Evolutionary conservation across 2,329 filamentous ascomycete species (phyloP).

Genomic region (Clarireedia homoeocarpa): DNA sequence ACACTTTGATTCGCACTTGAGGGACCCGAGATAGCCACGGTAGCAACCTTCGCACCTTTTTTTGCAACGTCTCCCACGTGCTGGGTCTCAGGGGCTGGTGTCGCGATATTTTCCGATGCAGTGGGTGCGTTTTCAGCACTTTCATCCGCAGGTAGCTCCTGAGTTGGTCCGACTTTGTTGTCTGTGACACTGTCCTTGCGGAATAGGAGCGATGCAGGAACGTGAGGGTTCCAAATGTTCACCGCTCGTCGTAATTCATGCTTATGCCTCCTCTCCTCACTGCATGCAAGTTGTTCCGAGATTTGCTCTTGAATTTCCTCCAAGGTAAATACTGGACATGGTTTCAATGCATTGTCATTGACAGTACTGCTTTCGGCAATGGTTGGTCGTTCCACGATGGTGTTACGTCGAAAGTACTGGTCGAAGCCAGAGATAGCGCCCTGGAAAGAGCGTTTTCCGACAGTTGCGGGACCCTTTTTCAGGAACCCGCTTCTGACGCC

Average conservation of each 20-base stretch:
- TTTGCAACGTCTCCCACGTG: too few species aligned
- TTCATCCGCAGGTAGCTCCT: too few species aligned
- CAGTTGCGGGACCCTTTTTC: not conserved
- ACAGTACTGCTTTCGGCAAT: not conserved
- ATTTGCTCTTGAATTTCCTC: slow-evolving; percentile 2
- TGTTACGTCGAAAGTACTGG: not conserved
- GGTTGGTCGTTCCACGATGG: not conserved
- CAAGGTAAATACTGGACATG: not conserved
- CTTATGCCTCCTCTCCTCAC: not conserved
- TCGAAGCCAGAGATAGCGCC: not conserved
- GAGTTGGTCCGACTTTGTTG: too few species aligned
- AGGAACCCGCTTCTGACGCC: not conserved
- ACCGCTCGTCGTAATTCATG: slow-evolving; percentile 1
- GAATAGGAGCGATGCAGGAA: not conserved
- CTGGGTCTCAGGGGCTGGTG: too few species aligned
- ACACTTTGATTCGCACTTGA: too few species aligned
- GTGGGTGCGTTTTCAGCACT: not conserved
- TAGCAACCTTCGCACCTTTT: too few species aligned
- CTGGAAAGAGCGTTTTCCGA: too few species aligned
- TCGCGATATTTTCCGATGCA: too few species aligned
- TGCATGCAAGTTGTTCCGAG: not conserved
- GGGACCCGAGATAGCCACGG: too few species aligned
- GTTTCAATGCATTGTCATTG: too few species aligned
- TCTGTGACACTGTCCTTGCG: not conserved
- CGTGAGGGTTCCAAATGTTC: slow-evolving; percentile 4